Percentiles rank a stretch among this genome's conserved stretches.
phyloP scores from a whole-genome alignment of 352 stramenopile species.

The Globisporangium nagaii region DNA sequence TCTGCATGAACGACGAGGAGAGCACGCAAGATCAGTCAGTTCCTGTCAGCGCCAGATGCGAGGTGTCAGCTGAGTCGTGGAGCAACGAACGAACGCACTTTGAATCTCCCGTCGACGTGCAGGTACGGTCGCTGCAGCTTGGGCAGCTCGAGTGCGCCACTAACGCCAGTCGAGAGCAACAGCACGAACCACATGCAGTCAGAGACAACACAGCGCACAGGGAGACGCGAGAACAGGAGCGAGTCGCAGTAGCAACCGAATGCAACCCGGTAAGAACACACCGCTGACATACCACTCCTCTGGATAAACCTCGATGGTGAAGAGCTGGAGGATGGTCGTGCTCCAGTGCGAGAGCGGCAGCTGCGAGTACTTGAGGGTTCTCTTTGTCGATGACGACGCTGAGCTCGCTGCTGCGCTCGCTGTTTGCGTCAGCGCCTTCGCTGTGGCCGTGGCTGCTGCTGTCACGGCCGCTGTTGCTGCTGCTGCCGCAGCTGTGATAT shows the following conservation, averaged over 20 bases:
- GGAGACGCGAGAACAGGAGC: too few species aligned
- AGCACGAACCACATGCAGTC: background rate
- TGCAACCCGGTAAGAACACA: too few species aligned
- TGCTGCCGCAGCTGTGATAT: background rate
- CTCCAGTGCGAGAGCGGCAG: conserved; percentile 3
- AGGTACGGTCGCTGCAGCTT: conserved; percentile 39
- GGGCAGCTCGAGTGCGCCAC: conserved; percentile 14
- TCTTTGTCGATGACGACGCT: background rate
- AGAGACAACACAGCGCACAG: background rate
- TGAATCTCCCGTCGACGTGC: conserved; percentile 58
- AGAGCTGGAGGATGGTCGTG: conserved; percentile 1
- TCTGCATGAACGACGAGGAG: conserved; percentile 14
- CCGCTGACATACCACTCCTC: background rate
- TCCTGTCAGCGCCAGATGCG: background rate
- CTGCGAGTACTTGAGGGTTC: background rate
- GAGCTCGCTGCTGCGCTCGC: background rate
- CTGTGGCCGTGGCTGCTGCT: background rate
- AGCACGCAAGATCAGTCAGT: background rate
- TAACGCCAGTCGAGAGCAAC: too few species aligned
- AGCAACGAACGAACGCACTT: conserved; percentile 28
- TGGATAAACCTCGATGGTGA: conserved; percentile 7
- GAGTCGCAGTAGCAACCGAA: background rate
- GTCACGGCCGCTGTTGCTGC: background rate
- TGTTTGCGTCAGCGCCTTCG: too few species aligned
- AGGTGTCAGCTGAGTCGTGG: background rate